Base-by-base conservation (phyloP, 371 early-diverging fungal species). In the Mucor saturninus region DNA sequence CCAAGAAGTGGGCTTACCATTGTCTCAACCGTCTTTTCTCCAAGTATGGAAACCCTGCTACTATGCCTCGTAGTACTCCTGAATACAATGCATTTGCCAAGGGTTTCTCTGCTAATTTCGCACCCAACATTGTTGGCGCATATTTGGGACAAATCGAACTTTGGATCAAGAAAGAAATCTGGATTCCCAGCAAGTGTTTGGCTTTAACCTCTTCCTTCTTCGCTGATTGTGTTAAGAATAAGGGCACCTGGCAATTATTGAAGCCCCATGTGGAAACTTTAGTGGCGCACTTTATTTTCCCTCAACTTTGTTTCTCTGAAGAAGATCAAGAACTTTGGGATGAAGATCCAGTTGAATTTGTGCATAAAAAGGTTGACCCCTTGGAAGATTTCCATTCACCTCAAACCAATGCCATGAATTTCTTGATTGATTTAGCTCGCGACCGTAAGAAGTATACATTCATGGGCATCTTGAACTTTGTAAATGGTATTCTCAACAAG, bases 1-100 rank as follows among this genome's bases (percentile, higher is more conserved):
- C 91, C 40, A 95, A 95, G 77, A 95, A 96, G 62, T 96, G 98
- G 97, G 93, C 97, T 4, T 89, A 88, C 65, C 85, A 87, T 45
- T 91, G 91, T 77, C 69, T 96, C 61, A 92, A 95, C 77, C 85
- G 83, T n/a, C 81, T 95, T 15, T 93, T 94, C 61, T 65, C 50
- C 53, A 88, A 90, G 64, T 94, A 93, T 64, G 93, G 93, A 53
- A 89, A 91, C 66, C 90, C 89, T 28, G 84, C 89, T 1, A 72
- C 83, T 59, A 74, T 88, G 56, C 72, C 88, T 45, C 39, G 75
- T 21, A 73, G 82, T 37, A 73, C 84, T 4, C 75, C 72, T 51
- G 83, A 88, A 70, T 89, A 93, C 70, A 76, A 62, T n/a, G 68
- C 76, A 3, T 96, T 97, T 73, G 87, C 95, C 29, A 86, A 87